Conservation (phyloP, 495 filamentous ascomycete species). For the Podospora australis region DNA sequence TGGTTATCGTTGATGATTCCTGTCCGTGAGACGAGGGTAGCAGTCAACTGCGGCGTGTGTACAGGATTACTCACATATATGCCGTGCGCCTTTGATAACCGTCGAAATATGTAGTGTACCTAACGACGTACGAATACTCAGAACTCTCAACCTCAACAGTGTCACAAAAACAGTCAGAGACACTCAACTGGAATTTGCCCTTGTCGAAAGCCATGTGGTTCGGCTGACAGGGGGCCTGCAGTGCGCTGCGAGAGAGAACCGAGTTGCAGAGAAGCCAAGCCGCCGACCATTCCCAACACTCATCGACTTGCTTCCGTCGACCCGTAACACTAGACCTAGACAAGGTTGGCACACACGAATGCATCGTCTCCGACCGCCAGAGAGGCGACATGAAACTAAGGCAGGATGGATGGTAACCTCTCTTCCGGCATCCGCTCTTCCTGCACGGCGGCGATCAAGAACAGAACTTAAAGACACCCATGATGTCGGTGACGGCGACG, state of each 20-base stretch:
- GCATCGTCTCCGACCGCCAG: neutral
- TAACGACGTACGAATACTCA: neutral
- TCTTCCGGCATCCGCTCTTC: neutral
- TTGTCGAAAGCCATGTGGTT: neutral
- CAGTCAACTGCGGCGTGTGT: no score
- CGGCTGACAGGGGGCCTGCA: neutral
- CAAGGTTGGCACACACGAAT: neutral
- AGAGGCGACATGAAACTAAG: neutral
- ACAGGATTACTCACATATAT: conserved; percentile 1
- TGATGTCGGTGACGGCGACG: neutral
- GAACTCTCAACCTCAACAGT: neutral
- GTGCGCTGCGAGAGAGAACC: no score
- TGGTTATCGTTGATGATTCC: neutral
- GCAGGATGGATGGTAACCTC: neutral
- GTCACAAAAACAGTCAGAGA: neutral
- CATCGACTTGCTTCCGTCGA: neutral
- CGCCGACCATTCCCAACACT: neutral
- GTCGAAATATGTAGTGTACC: no score
- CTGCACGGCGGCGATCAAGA: no score
- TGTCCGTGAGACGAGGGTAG: neutral
- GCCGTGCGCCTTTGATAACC: neutral
- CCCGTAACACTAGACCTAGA: neutral
- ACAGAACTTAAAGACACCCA: neutral
- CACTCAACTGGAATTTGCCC: neutral
- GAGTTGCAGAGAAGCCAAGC: neutral